Evolutionary conservation across 2,329 filamentous ascomycete genomes (phyloP), one percentile per base, ranked within the genome.

Genomic region (Colletotrichum aenigma): DNA sequence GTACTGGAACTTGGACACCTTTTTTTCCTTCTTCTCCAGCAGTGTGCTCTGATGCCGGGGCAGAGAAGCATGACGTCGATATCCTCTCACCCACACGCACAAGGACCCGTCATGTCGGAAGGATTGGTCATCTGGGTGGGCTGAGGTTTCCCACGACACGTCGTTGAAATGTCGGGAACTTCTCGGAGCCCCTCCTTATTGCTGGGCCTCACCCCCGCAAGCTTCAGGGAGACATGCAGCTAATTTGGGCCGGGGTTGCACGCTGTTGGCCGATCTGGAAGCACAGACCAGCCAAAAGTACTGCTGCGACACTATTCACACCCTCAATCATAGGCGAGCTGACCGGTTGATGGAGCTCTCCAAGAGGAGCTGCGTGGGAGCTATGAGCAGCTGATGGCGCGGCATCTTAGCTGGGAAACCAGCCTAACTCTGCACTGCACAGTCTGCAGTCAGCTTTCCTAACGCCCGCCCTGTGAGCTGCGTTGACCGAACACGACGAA

Each of bases 61-160:
- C 52, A 75, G 3, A 55, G 28, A 30, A 70, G 52, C 30, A 76
- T 76, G 74, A 76, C 74, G 74, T 76, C 71, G 48, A 56, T 30
- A 66, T 66, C 32, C 30, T 66, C 66, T 70, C 74, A 76, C 56
- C 12, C 36, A 66, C 65, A 66, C 71, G 71, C 60, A 76, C 32
- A 32, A 62, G 66, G 71, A 66, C 74, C 71, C 60, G 61, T 70
- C 61, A 30, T 70, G 48, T 55, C 52, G 66, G 66, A 60, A 71
- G 71, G 21, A 71, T 71, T 66, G 74, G 74, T 70, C 74, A 75
- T 75, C 66, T 30, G 60, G 43, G 65, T 76, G 71, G 71, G 71
- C 66, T 66, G 74, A 70, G 52, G 48, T 58, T 74, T 36, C 32
- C 58, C 58, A 60, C 55, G 43, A 52, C 34, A 26, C 32, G 55